Evolutionary conservation across 2,329 filamentous ascomycete species (phyloP).

Genomic region (Trichoderma sp.): DNA sequence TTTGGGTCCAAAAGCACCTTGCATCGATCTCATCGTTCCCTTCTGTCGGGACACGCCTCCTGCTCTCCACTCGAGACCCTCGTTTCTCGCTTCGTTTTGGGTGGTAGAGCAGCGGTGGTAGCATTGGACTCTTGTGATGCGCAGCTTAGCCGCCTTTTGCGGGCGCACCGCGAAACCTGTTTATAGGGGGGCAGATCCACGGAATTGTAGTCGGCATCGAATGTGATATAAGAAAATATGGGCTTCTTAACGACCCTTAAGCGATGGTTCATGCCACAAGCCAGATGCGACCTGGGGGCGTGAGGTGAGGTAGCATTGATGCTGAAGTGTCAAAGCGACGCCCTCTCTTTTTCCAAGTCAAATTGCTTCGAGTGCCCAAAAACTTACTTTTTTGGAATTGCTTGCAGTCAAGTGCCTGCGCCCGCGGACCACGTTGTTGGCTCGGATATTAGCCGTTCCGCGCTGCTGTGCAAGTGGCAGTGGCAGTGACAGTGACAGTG

Average conservation of each 20-base stretch:
- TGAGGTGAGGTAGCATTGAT: not conserved
- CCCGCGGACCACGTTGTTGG: not conserved
- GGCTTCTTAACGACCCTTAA: not conserved
- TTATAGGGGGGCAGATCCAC: not conserved
- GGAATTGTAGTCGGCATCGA: not conserved
- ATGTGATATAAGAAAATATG: not conserved
- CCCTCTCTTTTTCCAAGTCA: not conserved
- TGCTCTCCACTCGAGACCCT: not conserved
- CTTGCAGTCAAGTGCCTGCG: not conserved
- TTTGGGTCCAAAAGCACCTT: not conserved
- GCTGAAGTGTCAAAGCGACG: not conserved
- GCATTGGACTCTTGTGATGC: not conserved
- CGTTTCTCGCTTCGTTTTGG: constrained; percentile 1
- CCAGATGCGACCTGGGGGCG: not conserved
- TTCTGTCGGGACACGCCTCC: constrained; percentile 15
- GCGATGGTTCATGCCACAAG: not conserved
- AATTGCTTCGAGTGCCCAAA: not conserved
- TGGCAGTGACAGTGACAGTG: not conserved
- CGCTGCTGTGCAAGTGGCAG: not conserved
- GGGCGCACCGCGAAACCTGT: not conserved
- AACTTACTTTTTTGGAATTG: not conserved
- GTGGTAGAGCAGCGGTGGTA: not conserved
- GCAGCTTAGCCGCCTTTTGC: not conserved
- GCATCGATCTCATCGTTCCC: constrained; percentile 22
- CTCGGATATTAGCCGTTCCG: not conserved